Evolutionary conservation across 768 basidiomycete genomes (phyloP).

Genomic region (Cantharellus anzutake): DNA sequence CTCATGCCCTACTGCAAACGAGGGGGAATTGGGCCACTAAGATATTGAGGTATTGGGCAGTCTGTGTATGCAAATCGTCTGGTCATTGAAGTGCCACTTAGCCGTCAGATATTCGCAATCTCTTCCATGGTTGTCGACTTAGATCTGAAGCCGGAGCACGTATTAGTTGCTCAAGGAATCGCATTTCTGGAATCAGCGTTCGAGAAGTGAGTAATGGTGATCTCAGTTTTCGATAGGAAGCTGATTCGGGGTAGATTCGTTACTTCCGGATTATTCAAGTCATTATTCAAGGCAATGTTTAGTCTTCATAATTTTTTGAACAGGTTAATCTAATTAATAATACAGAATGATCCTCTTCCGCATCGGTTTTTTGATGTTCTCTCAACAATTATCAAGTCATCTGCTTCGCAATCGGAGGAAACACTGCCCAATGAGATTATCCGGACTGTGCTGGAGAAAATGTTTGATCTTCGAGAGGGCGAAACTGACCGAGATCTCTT

Average conservation of each 20-base stretch:
- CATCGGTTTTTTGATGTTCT: conserved; percentile 1
- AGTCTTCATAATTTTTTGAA: background rate
- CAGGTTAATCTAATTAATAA: background rate
- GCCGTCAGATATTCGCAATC: conserved; percentile 34
- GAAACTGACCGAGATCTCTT: conserved; percentile 17
- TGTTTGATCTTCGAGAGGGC: conserved; percentile 30
- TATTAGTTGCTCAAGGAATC: conserved; percentile 36
- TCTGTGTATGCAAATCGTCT: background rate
- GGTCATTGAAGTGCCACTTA: conserved; percentile 11
- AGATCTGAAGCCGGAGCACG: conserved; percentile 33
- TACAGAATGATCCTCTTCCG: conserved; percentile 2
- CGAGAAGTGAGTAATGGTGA: conserved; percentile 22
- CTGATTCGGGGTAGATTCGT: conserved; percentile 25
- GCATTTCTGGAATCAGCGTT: conserved; percentile 35
- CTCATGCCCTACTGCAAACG: conserved; percentile 42
- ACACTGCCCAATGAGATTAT: conserved; percentile 23
- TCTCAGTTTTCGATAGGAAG: background rate
- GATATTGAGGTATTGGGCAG: conserved; percentile 30
- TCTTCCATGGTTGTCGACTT: conserved; percentile 30
- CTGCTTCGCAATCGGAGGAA: conserved; percentile 29
- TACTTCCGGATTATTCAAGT: conserved; percentile 34
- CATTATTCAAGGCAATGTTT: conserved; percentile 32
- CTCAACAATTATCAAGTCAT: conserved; percentile 1
- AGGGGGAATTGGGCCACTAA: conserved; percentile 35
- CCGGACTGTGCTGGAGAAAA: conserved; percentile 33